These are phyloP conservation scores for Intubia oerlemansii DNA, from an alignment of 2,329 filamentous ascomycete genomes.

Conservation along the genomic window DNA sequence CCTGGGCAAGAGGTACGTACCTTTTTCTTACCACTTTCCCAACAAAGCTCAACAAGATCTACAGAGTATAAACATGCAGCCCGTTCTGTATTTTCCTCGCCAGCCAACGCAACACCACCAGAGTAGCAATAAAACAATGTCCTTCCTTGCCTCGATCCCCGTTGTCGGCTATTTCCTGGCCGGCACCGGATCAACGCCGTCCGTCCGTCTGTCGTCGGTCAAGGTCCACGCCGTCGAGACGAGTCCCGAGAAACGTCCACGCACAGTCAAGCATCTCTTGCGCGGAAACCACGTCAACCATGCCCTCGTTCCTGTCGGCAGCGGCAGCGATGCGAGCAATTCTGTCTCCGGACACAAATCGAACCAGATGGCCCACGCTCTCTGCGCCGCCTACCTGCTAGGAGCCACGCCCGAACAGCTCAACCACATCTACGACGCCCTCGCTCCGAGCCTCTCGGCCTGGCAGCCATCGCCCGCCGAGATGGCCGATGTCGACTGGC, in stretches of 20 bases:
- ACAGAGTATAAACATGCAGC: no score
- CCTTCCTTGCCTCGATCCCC: no score
- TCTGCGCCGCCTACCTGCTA: conserved; percentile 70
- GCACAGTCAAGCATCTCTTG: conserved; percentile 75
- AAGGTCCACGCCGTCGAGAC: conserved; percentile 64
- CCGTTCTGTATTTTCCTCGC: no score
- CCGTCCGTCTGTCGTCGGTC: no score
- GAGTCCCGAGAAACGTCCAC: conserved; percentile 52
- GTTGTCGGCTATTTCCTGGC: no score
- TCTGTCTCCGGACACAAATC: not conserved
- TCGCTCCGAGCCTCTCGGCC: conserved; percentile 48
- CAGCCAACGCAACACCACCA: no score
- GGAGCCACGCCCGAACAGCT: conserved; percentile 55
- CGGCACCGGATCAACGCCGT: no score
- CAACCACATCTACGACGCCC: conserved; percentile 59
- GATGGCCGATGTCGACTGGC: conserved; percentile 67
- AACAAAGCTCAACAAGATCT: no score
- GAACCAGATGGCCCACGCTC: conserved; percentile 69
- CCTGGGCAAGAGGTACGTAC: no score
- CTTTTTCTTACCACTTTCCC: no score
- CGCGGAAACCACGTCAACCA: conserved; percentile 85
- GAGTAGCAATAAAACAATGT: no score
- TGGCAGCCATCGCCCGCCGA: conserved; percentile 78
- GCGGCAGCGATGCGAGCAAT: not conserved
- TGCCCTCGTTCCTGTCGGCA: conserved; percentile 38